Evolutionary conservation across 805 yeast species (phyloP).

Genomic region (Barnettozyma sucrosica): DNA sequence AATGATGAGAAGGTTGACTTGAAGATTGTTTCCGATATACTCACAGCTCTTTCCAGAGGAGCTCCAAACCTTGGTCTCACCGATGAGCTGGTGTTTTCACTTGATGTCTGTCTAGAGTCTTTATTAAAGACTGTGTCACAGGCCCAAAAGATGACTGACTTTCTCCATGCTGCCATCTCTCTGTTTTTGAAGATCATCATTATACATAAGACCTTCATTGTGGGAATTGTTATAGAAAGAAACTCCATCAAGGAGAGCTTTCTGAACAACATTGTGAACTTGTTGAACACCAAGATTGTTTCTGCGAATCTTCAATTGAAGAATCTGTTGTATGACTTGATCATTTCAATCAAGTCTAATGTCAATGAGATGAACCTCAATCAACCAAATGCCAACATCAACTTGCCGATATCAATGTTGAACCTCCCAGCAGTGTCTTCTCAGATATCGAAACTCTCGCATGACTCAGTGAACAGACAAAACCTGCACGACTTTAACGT

Average conservation of each 20-base stretch:
- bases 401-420: slow-evolving; percentile 23
- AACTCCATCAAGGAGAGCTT: slow-evolving; percentile 40
- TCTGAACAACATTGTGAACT: slow-evolving; percentile 39
- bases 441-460: neutral
- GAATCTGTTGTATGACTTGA: slow-evolving; percentile 53
- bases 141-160: slow-evolving; percentile 11
- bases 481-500: slow-evolving; percentile 21
- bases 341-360: slow-evolving; percentile 44
- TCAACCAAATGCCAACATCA: slow-evolving; percentile 22
- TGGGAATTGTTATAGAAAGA: slow-evolving; percentile 38
- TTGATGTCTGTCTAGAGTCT: slow-evolving; percentile 36
- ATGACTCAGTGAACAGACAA: neutral
- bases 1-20: slow-evolving; percentile 11
- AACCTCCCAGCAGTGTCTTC: slow-evolving; percentile 22
- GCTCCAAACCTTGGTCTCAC: slow-evolving; percentile 13
- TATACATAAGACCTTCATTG: slow-evolving; percentile 48
- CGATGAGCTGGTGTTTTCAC: slow-evolving; percentile 36
- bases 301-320: slow-evolving; percentile 42
- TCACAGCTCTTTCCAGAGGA: slow-evolving; percentile 19
- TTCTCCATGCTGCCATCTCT: slow-evolving; percentile 32
- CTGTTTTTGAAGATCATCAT: slow-evolving; percentile 50
- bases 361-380: slow-evolving; percentile 24
- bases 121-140: slow-evolving; percentile 24
- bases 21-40: slow-evolving; percentile 13
- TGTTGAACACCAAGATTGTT: slow-evolving; percentile 41